Base-by-base conservation (phyloP, 352 stramenopile genomes). In the Globisporangium paddicum region DNA sequence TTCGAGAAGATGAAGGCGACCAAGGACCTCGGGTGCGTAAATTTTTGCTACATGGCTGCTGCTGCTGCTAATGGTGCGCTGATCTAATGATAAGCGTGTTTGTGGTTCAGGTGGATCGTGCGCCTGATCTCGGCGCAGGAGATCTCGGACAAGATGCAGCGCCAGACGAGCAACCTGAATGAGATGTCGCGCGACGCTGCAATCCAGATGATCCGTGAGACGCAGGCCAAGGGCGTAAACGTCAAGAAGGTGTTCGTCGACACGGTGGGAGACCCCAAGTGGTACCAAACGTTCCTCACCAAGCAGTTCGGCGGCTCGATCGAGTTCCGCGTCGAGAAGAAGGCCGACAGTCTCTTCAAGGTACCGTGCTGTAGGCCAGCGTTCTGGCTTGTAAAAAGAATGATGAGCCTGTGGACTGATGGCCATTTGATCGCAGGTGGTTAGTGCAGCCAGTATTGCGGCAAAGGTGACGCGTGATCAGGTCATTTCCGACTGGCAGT, bases 261-360 rank as follows among this genome's bases (percentile, higher is more conserved):
- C 72, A 98, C 96, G 11, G 95, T 98, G 21, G 95, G 95, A 21
- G 90, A 98, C 69, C 78, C 93, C 30, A 76, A 81, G 4, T 89
- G 72, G 66, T 98, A 98, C 64, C 78, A 95, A 75, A 85, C 57
- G 19, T 96, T 96, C 64, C 69, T 98, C 46, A 95, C 95, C 48
- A 94, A 95, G 63, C 79, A 95, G 49, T 96, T 96, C 55, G 72
- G 87, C 42, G 83, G 84, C 25, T 81, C 69, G 23, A 97, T 98
- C 67, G 70, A 89, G 57, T 98, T 98, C 66, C 81, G 90, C 35
- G 96, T 98, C n/a, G 90, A 96, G 67, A 97, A 97, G 77, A 98
- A 98, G 63, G 96, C 95, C 21, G 96, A 98, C 72, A 96, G 91
- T 58, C 84, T 98, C 10, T 98, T 98, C 83, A 97, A 97, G 71